Evolutionary conservation across 2,329 filamentous ascomycete species (phyloP).

Genomic region (Emergomyces africanus): DNA sequence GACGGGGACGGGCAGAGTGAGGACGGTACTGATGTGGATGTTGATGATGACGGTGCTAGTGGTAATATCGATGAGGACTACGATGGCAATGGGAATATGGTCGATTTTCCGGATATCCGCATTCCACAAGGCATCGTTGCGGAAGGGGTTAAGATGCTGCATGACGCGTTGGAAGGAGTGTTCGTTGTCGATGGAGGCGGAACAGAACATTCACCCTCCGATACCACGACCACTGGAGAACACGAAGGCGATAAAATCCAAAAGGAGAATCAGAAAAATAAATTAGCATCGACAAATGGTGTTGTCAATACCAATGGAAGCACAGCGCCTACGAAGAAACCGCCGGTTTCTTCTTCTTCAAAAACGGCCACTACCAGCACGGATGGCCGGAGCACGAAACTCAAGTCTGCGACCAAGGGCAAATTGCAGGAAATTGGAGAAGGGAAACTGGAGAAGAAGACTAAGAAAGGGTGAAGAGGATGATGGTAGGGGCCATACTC

Average conservation of each 20-base stretch:
- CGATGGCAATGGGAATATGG: background rate
- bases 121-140: slow-evolving; percentile 38
- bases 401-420: background rate
- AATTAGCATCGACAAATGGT: background rate
- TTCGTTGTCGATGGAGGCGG: slow-evolving; percentile 32
- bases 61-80: background rate
- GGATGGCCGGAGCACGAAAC: background rate
- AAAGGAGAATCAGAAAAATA: slow-evolving; percentile 4
- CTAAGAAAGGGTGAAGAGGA: slow-evolving; percentile 9
- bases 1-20: slow-evolving; percentile 3
- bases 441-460: slow-evolving; percentile 7
- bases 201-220: slow-evolving; percentile 1
- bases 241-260: background rate
- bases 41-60: slow-evolving; percentile 9
- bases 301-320: background rate
- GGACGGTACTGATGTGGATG: background rate
- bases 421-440: slow-evolving; percentile 6
- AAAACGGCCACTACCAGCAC: background rate
- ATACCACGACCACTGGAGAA: background rate
- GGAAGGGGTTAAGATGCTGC: slow-evolving; percentile 39
- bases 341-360: background rate
- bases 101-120: slow-evolving; percentile 26
- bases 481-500: background rate
- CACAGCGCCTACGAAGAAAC: background rate
- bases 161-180: slow-evolving; percentile 34